Conservation (phyloP, 176 grass and related monocot species). For the Lolium perenne region DNA sequence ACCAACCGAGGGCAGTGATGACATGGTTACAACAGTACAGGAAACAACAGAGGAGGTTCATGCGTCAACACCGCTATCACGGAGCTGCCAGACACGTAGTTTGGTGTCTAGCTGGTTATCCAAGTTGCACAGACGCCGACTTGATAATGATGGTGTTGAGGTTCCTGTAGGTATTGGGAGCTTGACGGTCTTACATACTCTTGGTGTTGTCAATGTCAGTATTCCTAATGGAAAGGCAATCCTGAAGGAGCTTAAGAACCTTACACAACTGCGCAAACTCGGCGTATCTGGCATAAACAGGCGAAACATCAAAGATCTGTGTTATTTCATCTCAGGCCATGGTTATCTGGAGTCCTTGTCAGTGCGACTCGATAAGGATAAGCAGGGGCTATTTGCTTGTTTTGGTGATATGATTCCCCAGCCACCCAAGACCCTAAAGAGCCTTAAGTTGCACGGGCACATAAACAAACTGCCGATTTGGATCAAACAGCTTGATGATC, state of each 20-base stretch:
- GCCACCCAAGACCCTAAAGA: too few relatives aligned
- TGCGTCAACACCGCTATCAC: neutral
- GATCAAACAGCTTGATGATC: neutral
- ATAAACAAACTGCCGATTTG: too few relatives aligned
- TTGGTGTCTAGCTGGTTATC: neutral
- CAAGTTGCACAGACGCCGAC: neutral
- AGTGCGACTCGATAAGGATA: too few relatives aligned
- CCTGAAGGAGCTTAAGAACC: too few relatives aligned
- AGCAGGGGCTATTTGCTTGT: too few relatives aligned
- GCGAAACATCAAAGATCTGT: too few relatives aligned
- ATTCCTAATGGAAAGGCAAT: neutral
- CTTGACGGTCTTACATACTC: neutral
- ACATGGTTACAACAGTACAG: neutral
- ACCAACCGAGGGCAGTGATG: neutral
- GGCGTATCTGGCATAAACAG: too few relatives aligned
- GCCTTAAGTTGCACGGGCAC: too few relatives aligned
- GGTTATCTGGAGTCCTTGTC: too few relatives aligned
- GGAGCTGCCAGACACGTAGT: neutral
- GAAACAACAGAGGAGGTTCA: neutral
- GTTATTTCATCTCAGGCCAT: too few relatives aligned
- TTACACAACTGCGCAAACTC: too few relatives aligned
- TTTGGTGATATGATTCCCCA: too few relatives aligned
- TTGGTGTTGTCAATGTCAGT: neutral
- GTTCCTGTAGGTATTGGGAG: neutral
- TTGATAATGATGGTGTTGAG: neutral